Evolutionary conservation across 2,329 filamentous ascomycete species (phyloP), one percentile per base, ranked within the genome.

Genomic region (Pseudocercospora ulei): DNA sequence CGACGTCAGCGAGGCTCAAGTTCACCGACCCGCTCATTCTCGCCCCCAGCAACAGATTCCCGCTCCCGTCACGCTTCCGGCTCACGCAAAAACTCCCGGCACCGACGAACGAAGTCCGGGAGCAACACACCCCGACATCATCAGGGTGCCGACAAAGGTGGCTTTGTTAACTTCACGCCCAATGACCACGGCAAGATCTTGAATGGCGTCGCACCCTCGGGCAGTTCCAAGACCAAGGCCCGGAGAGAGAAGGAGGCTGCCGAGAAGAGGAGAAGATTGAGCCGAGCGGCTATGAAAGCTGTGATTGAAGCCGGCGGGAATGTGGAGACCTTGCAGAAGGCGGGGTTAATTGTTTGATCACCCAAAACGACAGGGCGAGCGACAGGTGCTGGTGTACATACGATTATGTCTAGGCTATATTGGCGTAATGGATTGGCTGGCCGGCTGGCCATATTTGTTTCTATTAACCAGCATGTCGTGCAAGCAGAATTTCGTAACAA

Each of bases 161-260:
- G 70, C 7, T 96, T 96, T 56, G 83, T 94, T 48, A 96, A 96
- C 62, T 94, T 82, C 63, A 95, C 87, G 1, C 79, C 85, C 0
- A 69, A 72, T 34, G 87, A 98, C 60, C 79, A 78, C 53, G 67
- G 72, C 8, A 75, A 81, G 56, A 78, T 98, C 27, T 75, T 98
- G 62, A 84, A 76, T 5, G 88, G 87, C 3, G 90, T 98, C 7
- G 90, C 90, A 29, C 88, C 88, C 1, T 87, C 80, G 49, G 90
- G 90, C 6, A 86, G 79, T 51, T 82, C 76, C 50, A 96, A 96
- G 72, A 96, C 90, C 5, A 95, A 95, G 60, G 85, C 85, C n/a
- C 68, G 86, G 39, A 68, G 90, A 35, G 88, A 96, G 62, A 82
- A 84, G 60, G 88, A 95, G 65, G 84, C 84, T 1, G 69, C 73